phyloP scores from a whole-genome alignment of 2,329 filamentous ascomycete species.

The Colletotrichum filicis region DNA sequence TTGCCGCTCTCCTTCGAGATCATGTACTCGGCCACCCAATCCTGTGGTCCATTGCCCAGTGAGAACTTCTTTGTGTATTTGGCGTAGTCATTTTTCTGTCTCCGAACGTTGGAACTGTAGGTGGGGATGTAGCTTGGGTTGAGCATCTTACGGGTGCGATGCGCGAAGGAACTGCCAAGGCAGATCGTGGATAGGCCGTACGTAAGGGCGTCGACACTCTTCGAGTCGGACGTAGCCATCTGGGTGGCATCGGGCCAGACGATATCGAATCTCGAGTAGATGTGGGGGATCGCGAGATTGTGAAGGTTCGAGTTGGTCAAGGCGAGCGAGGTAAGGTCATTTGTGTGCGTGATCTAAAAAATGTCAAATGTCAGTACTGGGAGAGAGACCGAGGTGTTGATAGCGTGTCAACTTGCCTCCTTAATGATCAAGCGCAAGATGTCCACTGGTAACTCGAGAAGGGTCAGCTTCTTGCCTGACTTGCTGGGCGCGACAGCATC shows the following conservation, averaged over 20 bases:
- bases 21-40: slow-evolving; percentile 85
- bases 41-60: slow-evolving; percentile 80
- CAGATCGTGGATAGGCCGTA: slow-evolving; percentile 85
- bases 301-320: slow-evolving; percentile 83
- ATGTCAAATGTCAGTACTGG: slow-evolving; percentile 26
- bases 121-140: slow-evolving; percentile 35
- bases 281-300: slow-evolving; percentile 78
- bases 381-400: slow-evolving; percentile 14
- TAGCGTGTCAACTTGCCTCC: slow-evolving; percentile 64
- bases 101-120: slow-evolving; percentile 29
- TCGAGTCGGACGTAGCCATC: slow-evolving; percentile 71
- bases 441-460: slow-evolving; percentile 83
- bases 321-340: slow-evolving; percentile 82
- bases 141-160: slow-evolving; percentile 48
- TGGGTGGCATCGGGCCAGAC: slow-evolving; percentile 81
- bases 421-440: slow-evolving; percentile 82
- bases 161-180: slow-evolving; percentile 66
- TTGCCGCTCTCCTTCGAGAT: slow-evolving; percentile 87
- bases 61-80: slow-evolving; percentile 85
- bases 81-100: slow-evolving; percentile 73
- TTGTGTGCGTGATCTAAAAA: slow-evolving; percentile 78
- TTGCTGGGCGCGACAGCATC: slow-evolving; percentile 64
- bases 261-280: slow-evolving; percentile 89
- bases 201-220: slow-evolving; percentile 83
- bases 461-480: slow-evolving; percentile 54